Base-by-base conservation (phyloP, 306 rosid genomes). In the Myrica gale region DNA sequence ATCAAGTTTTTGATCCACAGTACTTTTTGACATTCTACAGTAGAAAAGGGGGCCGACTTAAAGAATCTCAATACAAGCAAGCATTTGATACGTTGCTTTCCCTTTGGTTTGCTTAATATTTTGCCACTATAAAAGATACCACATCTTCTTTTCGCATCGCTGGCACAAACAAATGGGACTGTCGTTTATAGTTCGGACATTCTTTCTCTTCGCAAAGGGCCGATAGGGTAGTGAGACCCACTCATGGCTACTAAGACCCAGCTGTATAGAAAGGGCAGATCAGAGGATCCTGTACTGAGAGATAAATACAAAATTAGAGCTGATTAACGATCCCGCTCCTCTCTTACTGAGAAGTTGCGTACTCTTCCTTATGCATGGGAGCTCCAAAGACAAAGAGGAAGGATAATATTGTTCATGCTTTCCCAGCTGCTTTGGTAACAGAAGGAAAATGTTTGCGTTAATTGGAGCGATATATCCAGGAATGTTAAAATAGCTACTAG, bases 81-180 rank as follows among this genome's bases (percentile, higher is more conserved):
- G 15, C 67, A 50, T 26, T 9, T 45, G 79, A 77, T 77, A 70
- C 52, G 68, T 69, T 74, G 80, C 51, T 69, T 75, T 79, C 74
- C 5, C 56, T 78, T 44, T 76, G 19, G 13, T 62, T 62, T 37
- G 69, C 69, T 15, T 7, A 15, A 62, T 15, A 37, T 80, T 81
- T 73, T 62, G 54, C 45, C 67, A 54, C 54, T 42, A 71, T 58
- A 68, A 76, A 54, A 76, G 75, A 81, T 65, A 50, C 76, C 44
- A 5, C 32, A 57, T 21, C 13, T 55, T 77, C 39, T 82, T 74
- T 74, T 78, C 82, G 9, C 50, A 23, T 73, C 48, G 79, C 69
- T 62, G 23, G 78, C 57, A 77, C 72, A 1, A 65, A 41, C 41
- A 8, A 47, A 17, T 73, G 20, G 76, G 72, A 74, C 74, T 7